Percentiles rank a stretch among this genome's conserved stretches.
Conservation (phyloP, 75 land plant species). For the Azolla pinnata region DNA sequence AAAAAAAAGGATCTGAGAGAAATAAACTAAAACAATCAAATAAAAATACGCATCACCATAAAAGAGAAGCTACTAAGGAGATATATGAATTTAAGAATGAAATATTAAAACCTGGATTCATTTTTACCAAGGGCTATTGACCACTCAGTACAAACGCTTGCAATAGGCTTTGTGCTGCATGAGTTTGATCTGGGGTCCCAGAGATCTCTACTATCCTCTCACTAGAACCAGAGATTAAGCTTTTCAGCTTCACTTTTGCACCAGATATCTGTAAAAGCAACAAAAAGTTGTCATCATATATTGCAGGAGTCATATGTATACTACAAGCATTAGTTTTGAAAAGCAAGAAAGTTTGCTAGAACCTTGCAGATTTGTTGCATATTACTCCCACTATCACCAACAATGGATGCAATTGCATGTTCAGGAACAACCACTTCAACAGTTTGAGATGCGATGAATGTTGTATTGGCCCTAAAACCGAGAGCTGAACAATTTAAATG, state of each 20-base stretch:
- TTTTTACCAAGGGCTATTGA: no score
- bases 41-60: no score
- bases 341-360: no score
- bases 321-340: no score
- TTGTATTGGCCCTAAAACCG: neutral
- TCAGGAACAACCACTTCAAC: slow-evolving; percentile 64
- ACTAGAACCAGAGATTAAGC: slow-evolving; percentile 46
- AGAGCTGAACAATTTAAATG: no score
- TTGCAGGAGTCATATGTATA: no score
- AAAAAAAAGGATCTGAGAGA: no score
- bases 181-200: slow-evolving; percentile 74
- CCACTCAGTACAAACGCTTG: slow-evolving; percentile 78
- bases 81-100: no score
- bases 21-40: no score
- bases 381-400: slow-evolving; percentile 59
- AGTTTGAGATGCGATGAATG: slow-evolving; percentile 47
- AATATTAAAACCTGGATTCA: no score
- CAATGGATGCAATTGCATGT: slow-evolving; percentile 41
- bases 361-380: slow-evolving; percentile 58
- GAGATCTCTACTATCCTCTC: slow-evolving; percentile 75
- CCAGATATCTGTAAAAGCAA: slow-evolving; percentile 60
- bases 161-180: slow-evolving; percentile 83
- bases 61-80: no score
- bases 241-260: slow-evolving; percentile 71
- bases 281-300: no score